Conservation (phyloP, 2,329 filamentous ascomycete species). For the Xylariaceae sp. region DNA sequence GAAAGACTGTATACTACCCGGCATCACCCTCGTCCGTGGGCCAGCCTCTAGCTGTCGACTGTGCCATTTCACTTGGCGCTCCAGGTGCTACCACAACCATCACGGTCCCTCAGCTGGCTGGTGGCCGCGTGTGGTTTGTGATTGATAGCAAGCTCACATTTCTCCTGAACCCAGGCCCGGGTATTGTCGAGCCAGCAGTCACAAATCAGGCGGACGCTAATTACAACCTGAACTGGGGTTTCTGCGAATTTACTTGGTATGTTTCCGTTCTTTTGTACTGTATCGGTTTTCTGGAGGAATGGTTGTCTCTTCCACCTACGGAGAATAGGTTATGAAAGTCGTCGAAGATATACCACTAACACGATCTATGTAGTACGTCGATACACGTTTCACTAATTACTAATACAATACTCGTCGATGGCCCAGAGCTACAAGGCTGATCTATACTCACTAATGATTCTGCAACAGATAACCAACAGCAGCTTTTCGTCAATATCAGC, state of each 20-base stretch:
- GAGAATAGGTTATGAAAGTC: neutral
- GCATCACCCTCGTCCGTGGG: slow-evolving; percentile 50
- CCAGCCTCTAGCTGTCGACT: slow-evolving; percentile 51
- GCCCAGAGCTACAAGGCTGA: neutral
- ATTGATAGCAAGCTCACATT: slow-evolving; percentile 60
- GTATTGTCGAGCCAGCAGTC: slow-evolving; percentile 70
- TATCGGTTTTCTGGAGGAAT: neutral
- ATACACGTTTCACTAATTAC: neutral
- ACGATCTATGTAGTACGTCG: neutral
- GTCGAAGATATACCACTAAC: neutral
- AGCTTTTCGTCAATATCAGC: slow-evolving; percentile 66
- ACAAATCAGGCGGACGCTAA: slow-evolving; percentile 63
- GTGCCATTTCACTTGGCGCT: slow-evolving; percentile 59
- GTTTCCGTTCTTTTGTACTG: neutral
- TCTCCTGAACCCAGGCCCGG: slow-evolving; percentile 66
- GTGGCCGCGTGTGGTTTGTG: slow-evolving; percentile 70
- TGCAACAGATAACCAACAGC: slow-evolving; percentile 58
- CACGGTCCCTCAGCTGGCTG: slow-evolving; percentile 66
- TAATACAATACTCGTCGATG: no score
- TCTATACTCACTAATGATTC: neutral
- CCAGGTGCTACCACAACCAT: slow-evolving; percentile 57
- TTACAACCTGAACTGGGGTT: slow-evolving; percentile 59
- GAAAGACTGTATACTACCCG: slow-evolving; percentile 62
- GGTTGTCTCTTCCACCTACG: neutral
- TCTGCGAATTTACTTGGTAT: slow-evolving; percentile 48